phyloP scores from a whole-genome alignment of 2,329 filamentous ascomycete genomes.

The Fusarium virguliforme region DNA sequence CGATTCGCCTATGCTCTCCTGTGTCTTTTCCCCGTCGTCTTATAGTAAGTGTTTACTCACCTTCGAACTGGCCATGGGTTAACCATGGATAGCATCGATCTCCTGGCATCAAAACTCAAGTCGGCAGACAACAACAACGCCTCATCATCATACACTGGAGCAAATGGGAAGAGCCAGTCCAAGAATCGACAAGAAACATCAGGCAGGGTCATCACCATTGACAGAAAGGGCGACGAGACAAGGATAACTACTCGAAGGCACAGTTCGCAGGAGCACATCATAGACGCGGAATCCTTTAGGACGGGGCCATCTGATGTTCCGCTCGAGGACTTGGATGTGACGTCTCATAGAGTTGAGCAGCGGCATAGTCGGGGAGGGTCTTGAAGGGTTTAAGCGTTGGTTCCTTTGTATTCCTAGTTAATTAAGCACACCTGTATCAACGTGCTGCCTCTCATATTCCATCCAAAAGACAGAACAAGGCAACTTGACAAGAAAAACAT shows the following conservation, averaged over 20 bases:
- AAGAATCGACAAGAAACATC: not conserved
- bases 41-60: not conserved
- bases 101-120: conserved; percentile 6
- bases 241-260: not conserved
- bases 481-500: too few relatives aligned
- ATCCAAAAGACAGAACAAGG: too few relatives aligned
- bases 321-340: not conserved
- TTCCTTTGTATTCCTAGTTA: not conserved
- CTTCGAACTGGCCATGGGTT: not conserved
- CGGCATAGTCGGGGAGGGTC: not conserved
- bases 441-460: not conserved
- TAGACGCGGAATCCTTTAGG: not conserved
- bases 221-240: not conserved
- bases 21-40: conserved; percentile 6
- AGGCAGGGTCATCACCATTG: not conserved
- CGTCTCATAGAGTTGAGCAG: not conserved
- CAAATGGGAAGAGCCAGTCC: conserved; percentile 1
- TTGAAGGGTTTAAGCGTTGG: not conserved
- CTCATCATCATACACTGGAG: not conserved
- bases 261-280: conserved; percentile 5
- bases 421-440: not conserved
- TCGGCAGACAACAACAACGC: not conserved
- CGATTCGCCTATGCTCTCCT: conserved; percentile 5
- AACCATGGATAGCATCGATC: not conserved
- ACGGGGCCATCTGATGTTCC: conserved; percentile 1